Base-by-base conservation (phyloP, 129 eudicot species). In the Saposhnikovia divaricata region DNA sequence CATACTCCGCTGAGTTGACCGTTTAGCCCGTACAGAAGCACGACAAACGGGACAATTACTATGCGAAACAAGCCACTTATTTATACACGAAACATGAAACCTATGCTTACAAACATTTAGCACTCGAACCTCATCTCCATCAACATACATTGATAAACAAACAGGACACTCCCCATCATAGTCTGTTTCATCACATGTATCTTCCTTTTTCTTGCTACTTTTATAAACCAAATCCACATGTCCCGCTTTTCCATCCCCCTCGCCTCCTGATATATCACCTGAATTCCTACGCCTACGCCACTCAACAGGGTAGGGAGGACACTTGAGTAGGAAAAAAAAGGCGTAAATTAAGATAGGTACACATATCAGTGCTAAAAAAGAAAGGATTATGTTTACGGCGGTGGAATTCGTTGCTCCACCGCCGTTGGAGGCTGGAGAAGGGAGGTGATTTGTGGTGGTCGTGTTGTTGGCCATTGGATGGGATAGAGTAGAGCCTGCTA, bases 41-140 rank as follows among this genome's bases (percentile, higher is more conserved):
- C 87, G 87, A 61, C 90, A 87, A 16, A 87, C 86, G 3, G 90
- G 90, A 70, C 90, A 87, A 72, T 18, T 87, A 8, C 83, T 79
- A 39, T 87, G 84, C 19, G 87, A 84, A 38, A 42, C 57, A 12
- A 87, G 84, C 90, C 90, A 87, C 80, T 25, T 79, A 77, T 84
- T 82, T 2, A 87, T 81, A 28, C 90, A 87, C 39, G 76, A 66
- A 39, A 37, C 86, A 40, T 87, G 90, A 69, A 87, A 87, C 61
- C 68, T 47, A 44, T 87, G 90, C 75, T 79, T 72, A 45, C 90
- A 87, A 53, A 31, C 69, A 31, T 78, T 80, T 21, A 87, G 72
- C 79, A 59, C 84, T 55, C 90, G 66, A 0, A 87, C 40, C 39
- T 75, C 82, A 5, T 87, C 90, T n/a, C 87, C 90, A 18, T 82